Evolutionary conservation across 1,284 basidiomycete species (phyloP), one percentile per base, ranked within the genome.

Genomic region (Ceratobasidium sp.): DNA sequence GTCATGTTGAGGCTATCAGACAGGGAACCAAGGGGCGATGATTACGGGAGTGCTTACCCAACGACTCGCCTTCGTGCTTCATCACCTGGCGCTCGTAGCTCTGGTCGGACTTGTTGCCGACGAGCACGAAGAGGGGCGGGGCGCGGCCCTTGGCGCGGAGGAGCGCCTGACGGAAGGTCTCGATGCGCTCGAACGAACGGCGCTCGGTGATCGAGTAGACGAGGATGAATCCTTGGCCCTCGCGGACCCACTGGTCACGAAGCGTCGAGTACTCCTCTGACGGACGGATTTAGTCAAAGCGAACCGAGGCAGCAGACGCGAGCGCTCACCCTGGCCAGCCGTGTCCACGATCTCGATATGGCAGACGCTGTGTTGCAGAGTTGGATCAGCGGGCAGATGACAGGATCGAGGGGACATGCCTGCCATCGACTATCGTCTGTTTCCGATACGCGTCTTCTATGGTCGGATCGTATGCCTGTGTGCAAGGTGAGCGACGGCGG

Each of bases 401-500:
- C 39, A 45, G 26, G 56, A 60, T 65, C 39, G 66, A 81, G 79
- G 80, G 82, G 76, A 81, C 82, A n/a, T 81, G 81, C 79, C 82
- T 80, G 58, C 82, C 82, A 73, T 83, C 82, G 75, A 83, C 82
- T 33, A 81, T 80, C 33, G 82, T 82, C 77, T 83, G 81, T 53
- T 82, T 82, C 54, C 82, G 80, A 77, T 83, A 83, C 53, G 82
- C 82, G 63, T 83, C 82, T 75, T 83, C 82, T 68, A 83, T 83
- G 20, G 82, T 83, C 0, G 82, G 82, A 61, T 83, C 82, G 79
- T 83, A 83, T 33, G 77, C 74, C 77, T 77, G 37, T 51, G 33
- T 47, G 26, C 37, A n/a, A 53, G 26, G 28, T 66, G 63, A 74
- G 61, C 64, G 37, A 58, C 23, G 45, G 51, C 11, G n/a, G 35